Base-by-base conservation (phyloP, 2,329 filamentous ascomycete genomes). In the Cladophialophora chaetospira region DNA sequence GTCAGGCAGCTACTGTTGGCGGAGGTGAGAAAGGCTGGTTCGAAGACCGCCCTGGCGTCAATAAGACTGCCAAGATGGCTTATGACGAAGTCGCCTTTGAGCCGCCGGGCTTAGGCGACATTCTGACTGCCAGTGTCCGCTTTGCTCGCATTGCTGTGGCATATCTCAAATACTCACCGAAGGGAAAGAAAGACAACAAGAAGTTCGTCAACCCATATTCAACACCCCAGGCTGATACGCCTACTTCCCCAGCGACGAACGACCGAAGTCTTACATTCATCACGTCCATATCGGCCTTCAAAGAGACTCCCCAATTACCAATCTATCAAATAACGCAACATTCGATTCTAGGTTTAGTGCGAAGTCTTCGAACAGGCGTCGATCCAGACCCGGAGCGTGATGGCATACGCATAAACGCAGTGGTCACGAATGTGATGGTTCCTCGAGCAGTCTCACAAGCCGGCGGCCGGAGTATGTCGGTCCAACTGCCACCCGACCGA, bases 261-360 rank as follows among this genome's bases (percentile, higher is more conserved):
- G 74, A 78, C 57, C 73, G 74, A 23, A 77, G 73, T 8, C 68
- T 79, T 46, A 72, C 72, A 0, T 69, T 79, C 8, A 70, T 78
- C 29, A 74, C 75, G 40, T 79, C 74, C 5, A 71, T 76, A 1
- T 77, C 78, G 0, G 78, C 78, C 2, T 79, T 81, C 61, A 76
- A 75, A 13, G 76, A 79, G 33, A 72, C 74, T 3, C 77, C 79
- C 0, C 77, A 76, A 0, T 65, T 80, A 1, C 75, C 75, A 47
- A 69, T 79, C 21, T 81, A 82, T 60, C 73, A 74, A 3, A 69
- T 77, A 0, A 70, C 73, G 4, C 80, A 82, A 61, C 79, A 81
- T 58, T 78, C 76, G n/a, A 73, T 82, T 0, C 69, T 79, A 25
- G 79, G 79, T 0, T 67, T 80, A 5, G 77, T 80, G 72, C 71